A percentile compares a stretch with the other conserved stretches of the same genome.
Evolutionary conservation across 495 filamentous ascomycete genomes (phyloP).

Genomic region (Chaetomium tenue): DNA sequence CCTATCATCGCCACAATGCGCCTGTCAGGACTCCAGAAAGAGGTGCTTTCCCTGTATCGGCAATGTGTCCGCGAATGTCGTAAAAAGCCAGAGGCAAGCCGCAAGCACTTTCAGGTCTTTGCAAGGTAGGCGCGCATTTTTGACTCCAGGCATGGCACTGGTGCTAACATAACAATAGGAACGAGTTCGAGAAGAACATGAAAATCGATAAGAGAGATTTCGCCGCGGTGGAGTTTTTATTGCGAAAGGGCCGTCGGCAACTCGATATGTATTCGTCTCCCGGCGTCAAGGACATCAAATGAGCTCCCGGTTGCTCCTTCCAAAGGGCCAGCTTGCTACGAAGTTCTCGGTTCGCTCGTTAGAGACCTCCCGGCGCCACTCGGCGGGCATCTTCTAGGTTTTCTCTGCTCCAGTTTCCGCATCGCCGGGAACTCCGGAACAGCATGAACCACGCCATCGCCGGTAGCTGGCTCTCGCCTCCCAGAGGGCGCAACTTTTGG

Average conservation of each 20-base stretch:
- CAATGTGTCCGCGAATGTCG: constrained; percentile 75
- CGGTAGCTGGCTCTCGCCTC: too few relatives aligned
- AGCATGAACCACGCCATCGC: too few relatives aligned
- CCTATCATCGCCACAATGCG: constrained; percentile 41
- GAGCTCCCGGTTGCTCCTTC: constrained; percentile 28
- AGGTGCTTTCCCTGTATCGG: constrained; percentile 83
- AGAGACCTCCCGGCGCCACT: too few relatives aligned
- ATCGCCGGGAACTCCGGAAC: too few relatives aligned
- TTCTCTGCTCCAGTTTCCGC: too few relatives aligned
- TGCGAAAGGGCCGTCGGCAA: constrained; percentile 81
- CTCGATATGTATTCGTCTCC: constrained; percentile 80
- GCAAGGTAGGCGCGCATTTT: constrained; percentile 32
- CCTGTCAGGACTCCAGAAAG: constrained; percentile 85
- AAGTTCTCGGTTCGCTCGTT: too few relatives aligned
- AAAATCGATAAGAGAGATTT: constrained; percentile 84
- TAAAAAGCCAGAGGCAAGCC: constrained; percentile 66
- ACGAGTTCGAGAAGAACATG: constrained; percentile 72
- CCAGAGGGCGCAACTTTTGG: too few relatives aligned
- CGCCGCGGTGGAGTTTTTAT: constrained; percentile 77
- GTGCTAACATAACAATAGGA: constrained; percentile 44
- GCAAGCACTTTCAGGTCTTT: constrained; percentile 43
- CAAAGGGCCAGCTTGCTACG: too few relatives aligned
- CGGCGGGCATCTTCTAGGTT: too few relatives aligned
- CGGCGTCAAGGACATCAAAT: constrained; percentile 76
- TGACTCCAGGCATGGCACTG: too few relatives aligned